Conservation (phyloP, 345 rosid species). For the Psidium guajava region DNA sequence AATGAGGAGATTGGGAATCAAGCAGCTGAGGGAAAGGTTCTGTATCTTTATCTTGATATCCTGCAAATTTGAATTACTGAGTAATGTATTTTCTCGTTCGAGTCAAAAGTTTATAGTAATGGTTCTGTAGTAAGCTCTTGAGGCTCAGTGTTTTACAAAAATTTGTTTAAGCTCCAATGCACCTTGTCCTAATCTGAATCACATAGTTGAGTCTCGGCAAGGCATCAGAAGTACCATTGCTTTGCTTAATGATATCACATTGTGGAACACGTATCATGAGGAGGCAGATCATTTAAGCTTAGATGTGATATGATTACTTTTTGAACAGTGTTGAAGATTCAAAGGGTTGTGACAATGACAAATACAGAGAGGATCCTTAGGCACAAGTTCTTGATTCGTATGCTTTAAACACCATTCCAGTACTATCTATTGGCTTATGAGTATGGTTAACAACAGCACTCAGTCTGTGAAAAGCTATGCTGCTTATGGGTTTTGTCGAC, state of each 20-base stretch:
- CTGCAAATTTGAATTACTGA: background rate
- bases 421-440: background rate
- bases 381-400: background rate
- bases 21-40: slow-evolving; percentile 96
- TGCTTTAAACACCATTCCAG: background rate
- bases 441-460: background rate
- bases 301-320: background rate
- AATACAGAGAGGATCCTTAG: background rate
- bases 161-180: background rate
- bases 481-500: background rate
- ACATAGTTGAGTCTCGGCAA: background rate
- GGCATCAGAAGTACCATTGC: background rate
- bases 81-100: background rate
- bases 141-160: background rate
- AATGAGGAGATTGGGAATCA: slow-evolving; percentile 95
- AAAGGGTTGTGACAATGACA: background rate
- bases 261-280: background rate
- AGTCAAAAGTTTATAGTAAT: background rate
- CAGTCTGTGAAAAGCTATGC: background rate
- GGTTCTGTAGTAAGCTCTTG: background rate
- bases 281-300: background rate
- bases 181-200: background rate
- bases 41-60: background rate
- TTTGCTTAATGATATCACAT: background rate
- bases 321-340: background rate